Conservation (phyloP, 257 asterid species). For the Plectranthus barbatus region DNA sequence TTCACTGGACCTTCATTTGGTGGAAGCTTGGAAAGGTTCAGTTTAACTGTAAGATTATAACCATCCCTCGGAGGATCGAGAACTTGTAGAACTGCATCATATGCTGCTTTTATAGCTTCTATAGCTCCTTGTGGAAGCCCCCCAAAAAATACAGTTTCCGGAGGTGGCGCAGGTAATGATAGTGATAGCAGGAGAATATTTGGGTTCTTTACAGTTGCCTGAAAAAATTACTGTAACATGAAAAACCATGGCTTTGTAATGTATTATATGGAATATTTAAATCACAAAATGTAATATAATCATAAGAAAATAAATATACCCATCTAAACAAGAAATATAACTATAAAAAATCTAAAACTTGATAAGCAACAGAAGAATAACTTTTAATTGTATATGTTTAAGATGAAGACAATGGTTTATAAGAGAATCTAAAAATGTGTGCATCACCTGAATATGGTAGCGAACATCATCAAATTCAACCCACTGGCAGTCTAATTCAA, state of each 20-base stretch:
- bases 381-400: background rate
- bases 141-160: constrained; percentile 71
- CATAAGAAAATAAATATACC: constrained; percentile 1
- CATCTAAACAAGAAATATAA: background rate
- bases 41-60: constrained; percentile 82
- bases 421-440: background rate
- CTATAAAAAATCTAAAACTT: background rate
- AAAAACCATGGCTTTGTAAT: background rate
- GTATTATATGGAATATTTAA: background rate
- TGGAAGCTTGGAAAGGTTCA: constrained; percentile 90
- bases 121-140: constrained; percentile 92
- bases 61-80: constrained; percentile 99
- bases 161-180: constrained; percentile 82
- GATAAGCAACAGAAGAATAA: background rate
- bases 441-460: constrained; percentile 81
- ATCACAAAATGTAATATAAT: no score
- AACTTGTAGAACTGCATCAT: constrained; percentile 74
- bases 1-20: constrained; percentile 91
- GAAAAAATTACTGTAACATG: constrained; percentile 16
- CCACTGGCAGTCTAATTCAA: constrained; percentile 89
- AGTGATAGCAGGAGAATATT: constrained; percentile 62
- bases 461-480: constrained; percentile 89
- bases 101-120: constrained; percentile 85
- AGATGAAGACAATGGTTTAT: background rate
- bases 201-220: constrained; percentile 83